Evolutionary conservation across 78 protist species (phyloP), one percentile per base, ranked within the genome.

Genomic region (slime mould (Dictyostelium discoideum)): DNA sequence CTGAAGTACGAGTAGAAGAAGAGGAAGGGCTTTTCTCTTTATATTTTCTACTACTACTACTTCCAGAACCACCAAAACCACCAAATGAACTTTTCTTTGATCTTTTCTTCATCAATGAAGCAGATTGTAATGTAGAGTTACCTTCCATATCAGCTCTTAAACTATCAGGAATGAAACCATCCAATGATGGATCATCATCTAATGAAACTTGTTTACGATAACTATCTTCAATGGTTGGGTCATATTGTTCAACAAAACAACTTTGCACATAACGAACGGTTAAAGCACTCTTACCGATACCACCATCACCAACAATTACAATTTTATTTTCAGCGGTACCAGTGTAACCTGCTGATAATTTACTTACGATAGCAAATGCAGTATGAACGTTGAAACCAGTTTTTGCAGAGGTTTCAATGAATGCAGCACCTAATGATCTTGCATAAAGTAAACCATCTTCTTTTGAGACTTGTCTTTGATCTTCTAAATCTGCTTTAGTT

Each of bases 401-500:
- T 85, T 90, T 90, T 50, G 98, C 94, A 3, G 96, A 87, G 9
- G 96, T 65, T 90, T 96, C 98, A 22, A 98, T 10, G 85, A 76
- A 97, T n/a, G 84, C n/a, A 3, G 84, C 29, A 39, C 96, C 95
- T 32, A 50, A 84, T 18, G 22, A 32, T 39, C 65, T 40, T 7
- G 98, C 98, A 29, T 73, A 50, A 2, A 22, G 83, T 16, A 46
- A 1, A 42, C 97, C 98, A 26, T 93, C 93, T 22, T n/a, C 82
- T 16, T 22, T 93, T 24, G 98, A 7, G 16, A 99, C 98, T 14
- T 42, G 50, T 7, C 99, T 85, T 7, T 97, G 92, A 7, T 3
- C 86, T 40, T 86, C 99, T 7, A 99, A 92, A 86, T 99, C 99
- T 48, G 87, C 42, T 86, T 99, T 99, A 86, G 99, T 99, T 5